Conservation (phyloP, 2,329 filamentous ascomycete genomes). For the Ampelomyces quisqualis region DNA sequence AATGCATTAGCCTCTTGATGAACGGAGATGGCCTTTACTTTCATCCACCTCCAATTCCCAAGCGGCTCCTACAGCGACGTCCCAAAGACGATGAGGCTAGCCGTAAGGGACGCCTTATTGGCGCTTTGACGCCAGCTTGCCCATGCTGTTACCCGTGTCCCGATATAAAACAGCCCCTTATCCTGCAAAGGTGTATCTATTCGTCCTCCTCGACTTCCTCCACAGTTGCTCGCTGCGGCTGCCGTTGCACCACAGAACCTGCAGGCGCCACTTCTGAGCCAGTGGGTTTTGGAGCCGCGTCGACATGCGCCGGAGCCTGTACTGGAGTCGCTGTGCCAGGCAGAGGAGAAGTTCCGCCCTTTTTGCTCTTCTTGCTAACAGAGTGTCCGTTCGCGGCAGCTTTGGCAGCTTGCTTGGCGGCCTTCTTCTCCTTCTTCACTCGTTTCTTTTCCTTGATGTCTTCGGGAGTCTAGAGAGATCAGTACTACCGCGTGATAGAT, state of each 20-base stretch:
- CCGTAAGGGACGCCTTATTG: too few relatives aligned
- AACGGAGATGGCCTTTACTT: too few relatives aligned
- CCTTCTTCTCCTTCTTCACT: constrained; percentile 44
- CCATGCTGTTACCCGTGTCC: constrained; percentile 8
- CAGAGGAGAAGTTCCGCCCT: constrained; percentile 32
- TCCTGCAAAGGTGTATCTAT: constrained; percentile 8
- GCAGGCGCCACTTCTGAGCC: constrained; percentile 26
- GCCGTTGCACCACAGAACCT: constrained; percentile 15
- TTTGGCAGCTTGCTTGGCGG: constrained; percentile 34
- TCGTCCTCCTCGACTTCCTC: constrained; percentile 44
- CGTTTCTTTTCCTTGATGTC: constrained; percentile 49
- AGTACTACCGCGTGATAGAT: not conserved
- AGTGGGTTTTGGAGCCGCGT: constrained; percentile 31
- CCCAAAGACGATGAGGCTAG: too few relatives aligned
- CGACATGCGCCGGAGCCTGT: constrained; percentile 16
- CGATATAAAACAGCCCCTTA: not conserved
- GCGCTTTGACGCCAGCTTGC: constrained; percentile 10
- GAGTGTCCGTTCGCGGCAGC: constrained; percentile 34
- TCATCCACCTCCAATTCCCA: too few relatives aligned
- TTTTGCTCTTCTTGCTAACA: constrained; percentile 38
- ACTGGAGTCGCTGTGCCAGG: constrained; percentile 18
- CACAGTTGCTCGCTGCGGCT: constrained; percentile 35
- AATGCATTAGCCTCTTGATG: too few relatives aligned
- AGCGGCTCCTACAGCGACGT: too few relatives aligned
- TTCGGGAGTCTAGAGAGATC: constrained; percentile 38